Conservation (phyloP, 768 basidiomycete genomes). For the Tricholoma saponaceum region DNA sequence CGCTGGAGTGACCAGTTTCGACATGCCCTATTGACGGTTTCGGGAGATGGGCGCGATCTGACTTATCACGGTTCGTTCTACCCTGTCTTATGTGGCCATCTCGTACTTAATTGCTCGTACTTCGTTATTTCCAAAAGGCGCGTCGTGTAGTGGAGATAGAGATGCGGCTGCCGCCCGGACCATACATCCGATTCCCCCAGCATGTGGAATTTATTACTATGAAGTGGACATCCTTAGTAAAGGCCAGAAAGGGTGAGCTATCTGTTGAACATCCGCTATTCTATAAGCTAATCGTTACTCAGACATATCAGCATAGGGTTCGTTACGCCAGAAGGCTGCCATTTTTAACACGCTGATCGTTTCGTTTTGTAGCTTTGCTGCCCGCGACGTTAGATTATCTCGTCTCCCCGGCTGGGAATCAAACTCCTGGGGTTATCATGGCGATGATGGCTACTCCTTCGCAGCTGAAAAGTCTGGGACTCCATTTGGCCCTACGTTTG, state of each 20-base stretch:
- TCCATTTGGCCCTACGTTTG: constrained; percentile 75
- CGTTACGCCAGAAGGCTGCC: constrained; percentile 15
- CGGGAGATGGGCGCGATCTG: constrained; percentile 69
- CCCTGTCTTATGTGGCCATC: neutral
- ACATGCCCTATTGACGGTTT: constrained; percentile 54
- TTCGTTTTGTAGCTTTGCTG: constrained; percentile 53
- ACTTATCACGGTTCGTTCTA: constrained; percentile 55
- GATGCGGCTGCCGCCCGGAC: constrained; percentile 86
- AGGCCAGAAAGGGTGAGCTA: constrained; percentile 70
- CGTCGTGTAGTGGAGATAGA: constrained; percentile 57
- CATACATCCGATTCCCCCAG: constrained; percentile 70
- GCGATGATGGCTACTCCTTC: constrained; percentile 82
- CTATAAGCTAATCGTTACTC: constrained; percentile 14
- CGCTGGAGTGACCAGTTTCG: constrained; percentile 76
- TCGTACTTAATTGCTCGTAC: constrained; percentile 3
- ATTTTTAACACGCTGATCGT: constrained; percentile 1
- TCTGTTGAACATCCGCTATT: neutral
- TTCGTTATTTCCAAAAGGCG: constrained; percentile 29
- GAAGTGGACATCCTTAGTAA: constrained; percentile 84
- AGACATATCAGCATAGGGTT: constrained; percentile 85
- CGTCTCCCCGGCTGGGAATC: constrained; percentile 85
- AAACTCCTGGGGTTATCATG: constrained; percentile 89
- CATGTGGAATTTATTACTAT: constrained; percentile 92
- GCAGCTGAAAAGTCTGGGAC: constrained; percentile 69
- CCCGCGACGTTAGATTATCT: constrained; percentile 57